Conservation (phyloP, 306 rosid species). For the Cajanus cajan region DNA sequence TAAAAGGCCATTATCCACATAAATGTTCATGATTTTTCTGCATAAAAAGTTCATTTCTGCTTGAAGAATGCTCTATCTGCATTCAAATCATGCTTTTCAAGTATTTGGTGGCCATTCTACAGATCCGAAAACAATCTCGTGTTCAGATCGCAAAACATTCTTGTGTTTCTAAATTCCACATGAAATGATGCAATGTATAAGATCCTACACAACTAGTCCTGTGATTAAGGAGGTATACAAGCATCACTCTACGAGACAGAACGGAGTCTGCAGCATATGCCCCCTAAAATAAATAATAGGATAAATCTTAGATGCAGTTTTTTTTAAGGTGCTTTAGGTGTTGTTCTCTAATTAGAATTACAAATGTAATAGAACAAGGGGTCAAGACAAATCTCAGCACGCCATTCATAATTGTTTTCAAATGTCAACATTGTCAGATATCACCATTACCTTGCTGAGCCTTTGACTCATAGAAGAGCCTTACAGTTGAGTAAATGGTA, state of each 20-base stretch:
- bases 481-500: slow-evolving; percentile 76
- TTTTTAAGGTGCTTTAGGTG: too few relatives aligned
- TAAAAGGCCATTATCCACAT: neutral
- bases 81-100: neutral
- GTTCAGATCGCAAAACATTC: neutral
- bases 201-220: neutral
- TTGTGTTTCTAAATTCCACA: neutral
- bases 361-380: slow-evolving; percentile 12
- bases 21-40: neutral
- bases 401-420: slow-evolving; percentile 15
- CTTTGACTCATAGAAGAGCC: slow-evolving; percentile 67
- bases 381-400: slow-evolving; percentile 18
- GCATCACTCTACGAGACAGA: neutral
- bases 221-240: neutral
- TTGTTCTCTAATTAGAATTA: too few relatives aligned
- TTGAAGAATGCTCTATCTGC: neutral
- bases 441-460: slow-evolving; percentile 48
- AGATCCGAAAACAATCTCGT: neutral
- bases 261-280: neutral
- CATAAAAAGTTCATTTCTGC: neutral
- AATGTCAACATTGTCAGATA: slow-evolving; percentile 29
- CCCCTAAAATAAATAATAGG: neutral
- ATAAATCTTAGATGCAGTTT: neutral
- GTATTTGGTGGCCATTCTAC: slow-evolving; percentile 6
- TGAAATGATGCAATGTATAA: neutral